Conservation (phyloP, 768 basidiomycete species). For the Goffeauzyma gilvescens region DNA sequence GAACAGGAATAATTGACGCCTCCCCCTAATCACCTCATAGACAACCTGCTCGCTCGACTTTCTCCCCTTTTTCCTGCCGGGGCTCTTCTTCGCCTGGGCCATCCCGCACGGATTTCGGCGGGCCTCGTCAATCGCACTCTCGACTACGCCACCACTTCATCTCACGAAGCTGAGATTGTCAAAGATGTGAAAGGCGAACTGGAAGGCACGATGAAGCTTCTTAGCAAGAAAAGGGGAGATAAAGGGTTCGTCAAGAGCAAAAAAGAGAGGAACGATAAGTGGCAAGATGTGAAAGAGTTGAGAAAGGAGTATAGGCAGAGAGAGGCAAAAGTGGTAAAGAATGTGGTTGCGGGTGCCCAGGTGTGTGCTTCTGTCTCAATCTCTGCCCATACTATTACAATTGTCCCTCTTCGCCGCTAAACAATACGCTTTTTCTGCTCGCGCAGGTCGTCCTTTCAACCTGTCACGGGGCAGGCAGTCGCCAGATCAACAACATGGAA, state of each 20-base stretch:
- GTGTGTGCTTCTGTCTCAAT: constrained; percentile 28
- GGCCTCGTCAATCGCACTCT: constrained; percentile 33
- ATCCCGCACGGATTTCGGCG: constrained; percentile 79
- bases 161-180: constrained; percentile 51
- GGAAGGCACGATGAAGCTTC: constrained; percentile 44
- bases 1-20: neutral
- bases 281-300: constrained; percentile 36
- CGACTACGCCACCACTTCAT: constrained; percentile 32
- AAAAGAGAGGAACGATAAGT: constrained; percentile 39
- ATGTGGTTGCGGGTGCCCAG: constrained; percentile 62
- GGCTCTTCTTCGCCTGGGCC: constrained; percentile 67
- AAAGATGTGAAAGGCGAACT: constrained; percentile 79
- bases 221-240: constrained; percentile 45
- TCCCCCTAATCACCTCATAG: constrained; percentile 23
- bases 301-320: constrained; percentile 89
- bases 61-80: constrained; percentile 26
- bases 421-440: neutral
- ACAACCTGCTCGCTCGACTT: constrained; percentile 81
- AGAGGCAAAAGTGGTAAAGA: constrained; percentile 63
- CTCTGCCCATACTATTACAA: neutral
- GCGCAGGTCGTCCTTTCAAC: constrained; percentile 71
- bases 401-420: too few relatives aligned
- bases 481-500: constrained; percentile 51
- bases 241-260: constrained; percentile 39
- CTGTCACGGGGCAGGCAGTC: constrained; percentile 78